Evolutionary conservation across 2,329 filamentous ascomycete species (phyloP).

Genomic region (Aspergillus neotritici): DNA sequence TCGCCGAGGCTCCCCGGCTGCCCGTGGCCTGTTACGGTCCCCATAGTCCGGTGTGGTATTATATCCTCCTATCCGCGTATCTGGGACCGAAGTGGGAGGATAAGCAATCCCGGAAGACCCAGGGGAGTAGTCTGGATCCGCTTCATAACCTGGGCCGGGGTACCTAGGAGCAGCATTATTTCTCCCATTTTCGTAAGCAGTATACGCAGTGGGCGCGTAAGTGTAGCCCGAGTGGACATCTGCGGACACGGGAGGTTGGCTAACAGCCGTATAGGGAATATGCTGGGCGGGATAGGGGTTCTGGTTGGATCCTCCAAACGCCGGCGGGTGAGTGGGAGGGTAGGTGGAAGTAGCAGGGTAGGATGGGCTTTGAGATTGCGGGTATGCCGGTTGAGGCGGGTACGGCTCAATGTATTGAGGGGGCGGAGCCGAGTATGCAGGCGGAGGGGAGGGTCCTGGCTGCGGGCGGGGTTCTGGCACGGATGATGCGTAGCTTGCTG

Average conservation of each 20-base stretch:
- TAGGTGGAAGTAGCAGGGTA: conserved; percentile 30
- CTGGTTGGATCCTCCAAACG: conserved; percentile 28
- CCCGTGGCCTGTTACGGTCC: conserved; percentile 37
- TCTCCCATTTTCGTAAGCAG: conserved; percentile 34
- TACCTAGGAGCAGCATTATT: conserved; percentile 37
- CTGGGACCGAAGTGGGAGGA: conserved; percentile 36
- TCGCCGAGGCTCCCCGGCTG: conserved; percentile 37
- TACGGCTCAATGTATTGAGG: conserved; percentile 34
- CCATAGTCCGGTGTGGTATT: conserved; percentile 33
- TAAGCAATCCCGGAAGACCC: conserved; percentile 38
- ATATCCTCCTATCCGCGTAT: conserved; percentile 39
- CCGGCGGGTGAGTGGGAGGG: conserved; percentile 30
- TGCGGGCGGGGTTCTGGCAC: conserved; percentile 36
- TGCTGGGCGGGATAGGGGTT: conserved; percentile 32
- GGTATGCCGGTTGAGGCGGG: conserved; percentile 25
- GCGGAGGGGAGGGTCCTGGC: conserved; percentile 34
- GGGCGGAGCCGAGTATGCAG: conserved; percentile 32
- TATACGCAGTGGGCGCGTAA: conserved; percentile 30
- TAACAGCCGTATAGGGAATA: conserved; percentile 29
- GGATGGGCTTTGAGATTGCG: conserved; percentile 28
- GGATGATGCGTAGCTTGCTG: conserved; percentile 33
- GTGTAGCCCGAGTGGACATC: conserved; percentile 38
- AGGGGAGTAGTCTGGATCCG: conserved; percentile 38
- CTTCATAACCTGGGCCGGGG: conserved; percentile 38
- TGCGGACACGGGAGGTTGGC: conserved; percentile 34